phyloP scores from a whole-genome alignment of 2,329 filamentous ascomycete genomes.

The Chaetothyriales sp. region DNA sequence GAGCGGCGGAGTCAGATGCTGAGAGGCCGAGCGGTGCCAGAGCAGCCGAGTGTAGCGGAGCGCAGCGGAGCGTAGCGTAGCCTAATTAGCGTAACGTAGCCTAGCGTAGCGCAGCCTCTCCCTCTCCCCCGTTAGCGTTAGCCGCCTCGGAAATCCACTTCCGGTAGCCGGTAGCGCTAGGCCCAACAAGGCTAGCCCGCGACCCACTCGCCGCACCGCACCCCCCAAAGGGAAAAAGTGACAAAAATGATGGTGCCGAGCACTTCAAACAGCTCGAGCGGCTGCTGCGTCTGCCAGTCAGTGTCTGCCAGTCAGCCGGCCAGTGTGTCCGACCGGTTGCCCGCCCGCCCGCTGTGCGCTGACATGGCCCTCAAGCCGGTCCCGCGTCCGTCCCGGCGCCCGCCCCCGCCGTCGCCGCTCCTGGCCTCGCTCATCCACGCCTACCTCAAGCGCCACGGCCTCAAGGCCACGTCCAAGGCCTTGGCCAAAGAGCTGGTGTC shows the following conservation, averaged over 20 bases:
- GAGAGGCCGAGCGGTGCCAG: too few species aligned
- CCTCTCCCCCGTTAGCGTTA: neutral
- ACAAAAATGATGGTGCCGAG: too few species aligned
- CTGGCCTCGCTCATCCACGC: conserved; percentile 52
- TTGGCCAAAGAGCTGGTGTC: neutral
- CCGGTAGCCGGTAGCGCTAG: neutral
- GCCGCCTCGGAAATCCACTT: neutral
- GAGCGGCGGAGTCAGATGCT: too few species aligned
- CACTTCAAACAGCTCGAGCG: too few species aligned
- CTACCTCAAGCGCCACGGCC: conserved; percentile 53
- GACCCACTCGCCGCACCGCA: neutral
- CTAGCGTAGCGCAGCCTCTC: neutral
- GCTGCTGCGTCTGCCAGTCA: too few species aligned
- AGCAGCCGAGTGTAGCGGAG: neutral
- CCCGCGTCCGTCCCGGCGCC: too few species aligned
- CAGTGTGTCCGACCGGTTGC: too few species aligned
- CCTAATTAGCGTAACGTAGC: too few species aligned
- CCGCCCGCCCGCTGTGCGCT: too few species aligned
- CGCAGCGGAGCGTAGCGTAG: neutral
- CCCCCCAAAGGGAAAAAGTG: neutral
- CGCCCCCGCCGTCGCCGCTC: conserved; percentile 38
- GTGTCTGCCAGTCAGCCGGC: too few species aligned
- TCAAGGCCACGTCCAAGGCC: conserved; percentile 35
- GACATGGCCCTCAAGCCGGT: neutral
- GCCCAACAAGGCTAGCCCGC: neutral